Evolutionary conservation across 1,139 yeast species (phyloP).

Genomic region (Pichia sp.): DNA sequence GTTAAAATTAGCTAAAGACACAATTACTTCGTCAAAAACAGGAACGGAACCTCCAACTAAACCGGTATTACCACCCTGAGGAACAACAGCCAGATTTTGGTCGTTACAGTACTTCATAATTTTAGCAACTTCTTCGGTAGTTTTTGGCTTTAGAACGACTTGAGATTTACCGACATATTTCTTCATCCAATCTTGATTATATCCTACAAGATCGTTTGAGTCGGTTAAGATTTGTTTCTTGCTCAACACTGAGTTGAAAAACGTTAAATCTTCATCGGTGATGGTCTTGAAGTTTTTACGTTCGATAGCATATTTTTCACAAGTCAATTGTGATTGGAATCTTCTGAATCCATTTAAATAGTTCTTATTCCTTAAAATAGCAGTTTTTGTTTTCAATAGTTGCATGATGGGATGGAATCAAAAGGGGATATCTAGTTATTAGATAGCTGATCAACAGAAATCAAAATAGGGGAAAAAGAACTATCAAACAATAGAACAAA

Average conservation of each 20-base stretch:
- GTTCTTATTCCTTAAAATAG: too few species aligned
- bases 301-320: constrained; percentile 10
- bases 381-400: too few species aligned
- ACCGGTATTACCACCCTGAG: constrained; percentile 98
- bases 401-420: too few species aligned
- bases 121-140: constrained; percentile 67
- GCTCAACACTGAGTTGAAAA: constrained; percentile 50
- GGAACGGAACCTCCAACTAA: constrained; percentile 95
- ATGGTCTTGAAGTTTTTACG: constrained; percentile 7
- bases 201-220: constrained; percentile 57
- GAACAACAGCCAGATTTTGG: constrained; percentile 74
- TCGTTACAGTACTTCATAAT: constrained; percentile 81
- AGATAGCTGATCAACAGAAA: too few species aligned
- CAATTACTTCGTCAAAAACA: constrained; percentile 80
- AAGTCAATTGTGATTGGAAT: constrained; percentile 5
- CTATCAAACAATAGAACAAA: too few species aligned
- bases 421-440: too few species aligned
- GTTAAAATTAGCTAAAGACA: constrained; percentile 65
- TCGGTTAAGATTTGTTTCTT: constrained; percentile 41
- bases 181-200: constrained; percentile 94
- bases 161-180: constrained; percentile 85
- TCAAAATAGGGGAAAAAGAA: too few species aligned
- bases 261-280: constrained; percentile 33
- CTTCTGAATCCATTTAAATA: not conserved
- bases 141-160: constrained; percentile 77